Conservation (phyloP, 371 early-diverging fungal species). For the Capillidium heterosporum region DNA sequence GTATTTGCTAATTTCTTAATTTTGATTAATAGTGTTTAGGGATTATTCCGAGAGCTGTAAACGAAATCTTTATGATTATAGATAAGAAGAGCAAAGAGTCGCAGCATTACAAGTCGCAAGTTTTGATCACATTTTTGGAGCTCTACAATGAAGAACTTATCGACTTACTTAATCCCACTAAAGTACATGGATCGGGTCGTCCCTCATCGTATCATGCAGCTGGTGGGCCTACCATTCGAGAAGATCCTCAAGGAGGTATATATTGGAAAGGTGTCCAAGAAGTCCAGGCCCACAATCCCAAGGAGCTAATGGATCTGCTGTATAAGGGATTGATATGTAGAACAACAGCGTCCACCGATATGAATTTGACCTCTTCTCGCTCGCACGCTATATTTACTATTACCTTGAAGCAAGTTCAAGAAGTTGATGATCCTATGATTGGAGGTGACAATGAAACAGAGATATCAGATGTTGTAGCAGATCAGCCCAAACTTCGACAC, state of each 20-base stretch:
- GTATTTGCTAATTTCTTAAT: neutral
- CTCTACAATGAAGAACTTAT: slow-evolving; percentile 94
- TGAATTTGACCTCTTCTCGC: slow-evolving; percentile 91
- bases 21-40: slow-evolving; percentile 5
- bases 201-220: slow-evolving; percentile 5
- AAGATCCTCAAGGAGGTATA: slow-evolving; percentile 80
- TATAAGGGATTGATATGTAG: slow-evolving; percentile 64
- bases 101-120: slow-evolving; percentile 26
- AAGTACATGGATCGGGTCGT: slow-evolving; percentile 6
- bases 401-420: slow-evolving; percentile 20
- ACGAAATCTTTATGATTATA: slow-evolving; percentile 41
- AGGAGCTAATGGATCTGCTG: slow-evolving; percentile 44
- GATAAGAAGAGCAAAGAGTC: slow-evolving; percentile 14
- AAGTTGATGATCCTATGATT: slow-evolving; percentile 22
- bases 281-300: slow-evolving; percentile 44
- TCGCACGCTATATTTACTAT: slow-evolving; percentile 97
- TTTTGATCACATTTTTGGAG: slow-evolving; percentile 71
- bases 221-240: slow-evolving; percentile 39
- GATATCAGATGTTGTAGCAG: neutral
- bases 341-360: slow-evolving; percentile 89
- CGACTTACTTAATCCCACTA: slow-evolving; percentile 41
- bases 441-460: slow-evolving; percentile 2
- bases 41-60: slow-evolving; percentile 77
- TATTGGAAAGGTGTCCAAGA: slow-evolving; percentile 81
- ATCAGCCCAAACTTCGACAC: slow-evolving; percentile 14